Base-by-base conservation (phyloP, 495 filamentous ascomycete species). In the Oidiodendron maius region DNA sequence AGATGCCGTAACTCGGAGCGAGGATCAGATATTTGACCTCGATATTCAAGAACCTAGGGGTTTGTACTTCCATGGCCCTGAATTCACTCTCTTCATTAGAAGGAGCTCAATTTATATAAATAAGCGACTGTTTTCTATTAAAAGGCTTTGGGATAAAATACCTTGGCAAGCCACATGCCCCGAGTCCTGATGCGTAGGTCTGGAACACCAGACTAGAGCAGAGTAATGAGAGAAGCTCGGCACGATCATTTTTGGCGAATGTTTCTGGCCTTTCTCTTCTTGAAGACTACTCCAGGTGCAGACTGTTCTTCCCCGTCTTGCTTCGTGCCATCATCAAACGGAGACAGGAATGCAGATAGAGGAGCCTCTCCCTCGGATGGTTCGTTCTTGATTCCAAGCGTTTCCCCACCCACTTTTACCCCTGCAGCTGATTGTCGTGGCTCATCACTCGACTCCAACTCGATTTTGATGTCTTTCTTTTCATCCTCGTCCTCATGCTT, bases 211-310 rank as follows among this genome's bases (percentile, higher is more conserved):
- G n/a, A n/a, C n/a, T n/a, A n/a, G n/a, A n/a, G n/a, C n/a, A n/a
- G n/a, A n/a, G n/a, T n/a, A n/a, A n/a, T n/a, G n/a, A n/a, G n/a
- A n/a, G n/a, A n/a, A n/a, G n/a, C n/a, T n/a, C n/a, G n/a, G n/a
- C n/a, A n/a, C 5, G 4, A 34, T 62, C 56, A 70, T 53, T 66
- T 74, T 35, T 81, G 77, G 30, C 80, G 74, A 56, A 86, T 77
- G 25, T 80, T 78, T 63, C 90, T 95, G 1, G 83, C 75, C 61
- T 93, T 96, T 53, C 91, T 80, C 67, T 95, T 95, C 68, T 95
- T 96, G 71, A 96, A 96, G 11, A 93, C 68, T 16, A 91, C 73
- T 4, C 50, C 55, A 24, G 52, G 41, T 8, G 15, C 44, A 30
- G 16, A 23, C 22, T 16, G 25, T 10, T 16, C 18, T n/a, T 50